These are phyloP conservation scores for Obba rivulosa DNA, from an alignment of 768 basidiomycete species.

Conservation along the genomic window DNA sequence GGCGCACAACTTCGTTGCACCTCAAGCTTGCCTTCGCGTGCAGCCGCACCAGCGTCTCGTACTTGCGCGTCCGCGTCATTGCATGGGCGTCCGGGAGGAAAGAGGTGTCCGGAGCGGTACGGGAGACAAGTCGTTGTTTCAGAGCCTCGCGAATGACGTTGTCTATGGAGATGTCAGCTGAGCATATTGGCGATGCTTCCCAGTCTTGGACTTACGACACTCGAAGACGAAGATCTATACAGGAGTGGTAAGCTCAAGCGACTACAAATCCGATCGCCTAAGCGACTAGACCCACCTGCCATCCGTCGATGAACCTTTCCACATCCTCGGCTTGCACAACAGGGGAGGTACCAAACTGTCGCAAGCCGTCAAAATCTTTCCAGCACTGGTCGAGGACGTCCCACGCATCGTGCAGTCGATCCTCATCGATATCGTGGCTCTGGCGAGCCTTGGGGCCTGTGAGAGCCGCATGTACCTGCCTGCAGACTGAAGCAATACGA, in stretches of 20 bases:
- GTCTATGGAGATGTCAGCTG: slow-evolving; percentile 36
- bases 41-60: slow-evolving; percentile 30
- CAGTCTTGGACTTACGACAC: slow-evolving; percentile 53
- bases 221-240: slow-evolving; percentile 83
- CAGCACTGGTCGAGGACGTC: slow-evolving; percentile 74
- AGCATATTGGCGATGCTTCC: background rate
- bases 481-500: slow-evolving; percentile 69
- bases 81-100: slow-evolving; percentile 13
- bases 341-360: slow-evolving; percentile 34
- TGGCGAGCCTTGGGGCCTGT: slow-evolving; percentile 76
- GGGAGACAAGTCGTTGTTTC: slow-evolving; percentile 48
- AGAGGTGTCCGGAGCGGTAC: slow-evolving; percentile 13
- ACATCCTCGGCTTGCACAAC: slow-evolving; percentile 46
- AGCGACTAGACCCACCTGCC: slow-evolving; percentile 53
- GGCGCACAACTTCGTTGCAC: slow-evolving; percentile 39
- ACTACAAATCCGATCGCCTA: background rate
- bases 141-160: slow-evolving; percentile 85
- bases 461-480: slow-evolving; percentile 70
- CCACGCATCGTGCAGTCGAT: slow-evolving; percentile 77
- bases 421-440: slow-evolving; percentile 50
- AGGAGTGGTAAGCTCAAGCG: background rate
- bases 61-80: slow-evolving; percentile 16
- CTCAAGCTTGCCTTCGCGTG: slow-evolving; percentile 38
- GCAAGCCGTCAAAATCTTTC: slow-evolving; percentile 74
- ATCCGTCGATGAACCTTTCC: slow-evolving; percentile 71